phyloP scores from a whole-genome alignment of 2,329 filamentous ascomycete species.

The Ceratocystiopsis sp. region DNA sequence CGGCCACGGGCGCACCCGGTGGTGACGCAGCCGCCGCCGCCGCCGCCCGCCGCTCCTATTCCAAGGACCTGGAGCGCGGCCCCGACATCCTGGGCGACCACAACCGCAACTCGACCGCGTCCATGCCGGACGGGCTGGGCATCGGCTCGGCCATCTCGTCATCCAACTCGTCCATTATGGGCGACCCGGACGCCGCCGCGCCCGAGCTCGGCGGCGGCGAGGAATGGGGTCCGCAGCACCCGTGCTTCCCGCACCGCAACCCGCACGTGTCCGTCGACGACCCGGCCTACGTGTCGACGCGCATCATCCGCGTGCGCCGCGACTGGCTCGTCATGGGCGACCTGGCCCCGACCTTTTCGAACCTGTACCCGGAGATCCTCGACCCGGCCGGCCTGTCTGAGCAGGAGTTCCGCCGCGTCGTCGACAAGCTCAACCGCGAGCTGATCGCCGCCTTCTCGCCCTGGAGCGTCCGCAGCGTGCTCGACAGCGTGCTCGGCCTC shows the following conservation, averaged over 20 bases:
- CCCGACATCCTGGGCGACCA: constrained; percentile 20
- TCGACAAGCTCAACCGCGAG: constrained; percentile 67
- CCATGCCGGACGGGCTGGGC: constrained; percentile 32
- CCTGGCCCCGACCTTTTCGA: constrained; percentile 81
- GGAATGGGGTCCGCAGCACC: constrained; percentile 85
- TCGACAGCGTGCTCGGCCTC: constrained; percentile 65
- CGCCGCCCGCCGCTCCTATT: constrained; percentile 16
- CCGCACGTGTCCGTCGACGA: constrained; percentile 72
- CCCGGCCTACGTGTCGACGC: constrained; percentile 56
- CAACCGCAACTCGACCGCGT: constrained; percentile 27
- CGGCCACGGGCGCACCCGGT: constrained; percentile 17
- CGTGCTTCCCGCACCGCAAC: constrained; percentile 86
- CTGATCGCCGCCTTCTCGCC: constrained; percentile 67
- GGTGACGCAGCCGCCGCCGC: background rate
- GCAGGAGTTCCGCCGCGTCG: constrained; percentile 66
- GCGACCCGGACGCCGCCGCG: constrained; percentile 43
- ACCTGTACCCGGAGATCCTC: constrained; percentile 89
- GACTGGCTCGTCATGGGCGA: constrained; percentile 89
- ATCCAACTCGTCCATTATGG: constrained; percentile 43
- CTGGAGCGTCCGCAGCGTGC: constrained; percentile 54
- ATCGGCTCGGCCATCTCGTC: constrained; percentile 39
- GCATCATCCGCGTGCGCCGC: constrained; percentile 77
- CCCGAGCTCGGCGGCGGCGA: constrained; percentile 39
- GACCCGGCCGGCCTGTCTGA: constrained; percentile 70
- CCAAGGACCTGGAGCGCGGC: constrained; percentile 38